Conservation (phyloP, 495 filamentous ascomycete species). For the Lasiosphaeriaceae sp. region DNA sequence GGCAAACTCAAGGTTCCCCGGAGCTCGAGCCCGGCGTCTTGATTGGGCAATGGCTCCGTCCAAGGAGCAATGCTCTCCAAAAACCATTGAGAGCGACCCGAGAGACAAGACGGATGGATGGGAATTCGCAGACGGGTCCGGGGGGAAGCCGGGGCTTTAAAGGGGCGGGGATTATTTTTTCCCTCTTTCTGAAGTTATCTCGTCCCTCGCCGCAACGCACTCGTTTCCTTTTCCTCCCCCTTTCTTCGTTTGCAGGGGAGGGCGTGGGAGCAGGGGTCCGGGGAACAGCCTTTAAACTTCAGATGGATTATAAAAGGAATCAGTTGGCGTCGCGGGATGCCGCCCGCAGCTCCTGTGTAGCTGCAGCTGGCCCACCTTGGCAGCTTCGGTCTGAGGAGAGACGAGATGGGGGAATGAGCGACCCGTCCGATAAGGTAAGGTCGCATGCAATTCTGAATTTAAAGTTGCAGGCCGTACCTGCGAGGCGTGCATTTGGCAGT, state of each 20-base stretch:
- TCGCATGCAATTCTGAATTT: neutral
- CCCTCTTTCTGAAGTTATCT: slow-evolving; percentile 3
- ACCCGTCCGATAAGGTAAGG: neutral
- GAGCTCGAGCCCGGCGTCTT: slow-evolving; percentile 4
- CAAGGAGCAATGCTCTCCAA: slow-evolving; percentile 15
- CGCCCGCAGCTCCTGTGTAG: neutral
- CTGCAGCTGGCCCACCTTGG: too few relatives aligned
- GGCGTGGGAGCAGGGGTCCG: slow-evolving; percentile 11
- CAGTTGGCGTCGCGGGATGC: neutral
- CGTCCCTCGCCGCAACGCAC: slow-evolving; percentile 5
- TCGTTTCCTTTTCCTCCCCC: slow-evolving; percentile 12
- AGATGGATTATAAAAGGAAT: neutral
- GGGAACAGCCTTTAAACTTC: neutral
- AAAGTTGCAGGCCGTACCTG: neutral
- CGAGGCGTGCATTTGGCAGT: neutral
- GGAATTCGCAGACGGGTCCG: neutral
- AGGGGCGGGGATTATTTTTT: slow-evolving; percentile 4
- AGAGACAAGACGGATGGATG: neutral
- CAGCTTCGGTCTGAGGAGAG: too few relatives aligned
- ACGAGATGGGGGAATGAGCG: too few relatives aligned
- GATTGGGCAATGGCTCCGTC: slow-evolving; percentile 15
- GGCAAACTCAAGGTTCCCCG: slow-evolving; percentile 1
- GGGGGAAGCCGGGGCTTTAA: slow-evolving; percentile 3
- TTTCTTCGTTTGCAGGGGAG: slow-evolving; percentile 13
- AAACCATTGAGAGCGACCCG: slow-evolving; percentile 11